A percentile compares a stretch with the other conserved stretches of the same genome.
phyloP scores from a whole-genome alignment of 2,329 filamentous ascomycete species.

The Ustilaginoidea virens region DNA sequence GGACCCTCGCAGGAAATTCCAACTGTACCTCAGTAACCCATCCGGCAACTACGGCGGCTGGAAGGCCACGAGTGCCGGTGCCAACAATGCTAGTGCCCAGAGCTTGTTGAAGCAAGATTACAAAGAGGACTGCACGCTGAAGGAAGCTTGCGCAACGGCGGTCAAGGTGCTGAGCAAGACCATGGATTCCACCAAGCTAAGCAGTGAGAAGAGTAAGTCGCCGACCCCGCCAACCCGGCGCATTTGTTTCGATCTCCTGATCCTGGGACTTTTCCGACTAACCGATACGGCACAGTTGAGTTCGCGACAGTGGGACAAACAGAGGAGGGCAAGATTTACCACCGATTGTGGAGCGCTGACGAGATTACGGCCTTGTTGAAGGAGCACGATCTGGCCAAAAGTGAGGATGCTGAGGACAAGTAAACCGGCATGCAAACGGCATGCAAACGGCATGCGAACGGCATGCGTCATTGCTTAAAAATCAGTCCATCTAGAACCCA shows the following conservation, averaged over 20 bases:
- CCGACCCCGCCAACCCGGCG: too few relatives aligned
- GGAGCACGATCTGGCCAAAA: conserved; percentile 89
- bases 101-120: conserved; percentile 98
- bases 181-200: conserved; percentile 98
- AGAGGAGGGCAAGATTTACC: conserved; percentile 90
- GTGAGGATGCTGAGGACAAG: conserved; percentile 55
- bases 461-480: too few relatives aligned
- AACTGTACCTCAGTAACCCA: conserved; percentile 97
- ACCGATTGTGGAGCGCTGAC: conserved; percentile 91
- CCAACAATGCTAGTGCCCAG: conserved; percentile 95
- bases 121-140: conserved; percentile 91
- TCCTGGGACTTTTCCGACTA: conserved; percentile 20
- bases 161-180: conserved; percentile 99
- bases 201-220: conserved; percentile 96
- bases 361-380: conserved; percentile 90
- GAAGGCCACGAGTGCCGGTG: conserved; percentile 96
- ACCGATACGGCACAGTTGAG: conserved; percentile 48
- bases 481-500: too few relatives aligned
- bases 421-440: too few relatives aligned
- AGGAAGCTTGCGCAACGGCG: conserved; percentile 92
- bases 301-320: conserved; percentile 97
- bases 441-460: too few relatives aligned
- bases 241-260: too few relatives aligned
- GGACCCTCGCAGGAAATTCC: conserved; percentile 91
- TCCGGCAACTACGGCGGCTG: conserved; percentile 98